Base-by-base conservation (phyloP, 108 stramenopile genomes). In the Cyclotella cryptica region DNA sequence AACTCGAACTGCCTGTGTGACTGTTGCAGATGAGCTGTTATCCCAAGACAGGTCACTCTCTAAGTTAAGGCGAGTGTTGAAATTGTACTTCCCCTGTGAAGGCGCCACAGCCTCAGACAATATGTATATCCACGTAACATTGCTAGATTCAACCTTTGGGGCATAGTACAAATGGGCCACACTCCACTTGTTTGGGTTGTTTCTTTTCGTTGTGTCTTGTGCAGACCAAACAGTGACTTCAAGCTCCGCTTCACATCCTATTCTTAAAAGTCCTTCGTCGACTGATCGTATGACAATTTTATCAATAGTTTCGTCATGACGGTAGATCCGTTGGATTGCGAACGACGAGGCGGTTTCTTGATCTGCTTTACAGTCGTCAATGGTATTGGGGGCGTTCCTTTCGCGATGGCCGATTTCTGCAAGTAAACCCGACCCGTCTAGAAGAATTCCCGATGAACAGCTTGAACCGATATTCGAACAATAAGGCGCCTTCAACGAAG, bases 91-190 rank as follows among this genome's bases (percentile, higher is more conserved):
- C 10, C 45, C 71, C 10, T n/a, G 21, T 28, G 45, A 45, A 10
- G 67, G 51, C 3, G 30, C 30, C 27, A 69, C 67, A 15, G 27
- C 27, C 15, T 69, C 51, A n/a, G 67, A 53, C 51, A 28, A 52
- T 1, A 69, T 1, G 29, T 53, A 69, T 26, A 53, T 29, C 67
- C 67, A 53, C 28, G 67, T 30, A 24, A 52, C 21, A 18, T 69
- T 46, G 28, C 53, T 30, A 3, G 28, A 19, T 6, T 53, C 52
- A 24, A 53, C 21, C 24, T 61, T 63, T 47, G 62, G 41, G n/a
- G 59, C 17, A 61, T 72, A 63, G 21, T 72, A 72, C 0, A 72
- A 12, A 27, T 72, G 61, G 1, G 71, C 71, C 41, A 69, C 51
- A 69, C 67, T 69, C 67, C 52, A 53, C 35, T 69, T 69, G 30